These are phyloP conservation scores for Candida arabinofermentans DNA, from an alignment of 805 yeast species.

Conservation along the genomic window DNA sequence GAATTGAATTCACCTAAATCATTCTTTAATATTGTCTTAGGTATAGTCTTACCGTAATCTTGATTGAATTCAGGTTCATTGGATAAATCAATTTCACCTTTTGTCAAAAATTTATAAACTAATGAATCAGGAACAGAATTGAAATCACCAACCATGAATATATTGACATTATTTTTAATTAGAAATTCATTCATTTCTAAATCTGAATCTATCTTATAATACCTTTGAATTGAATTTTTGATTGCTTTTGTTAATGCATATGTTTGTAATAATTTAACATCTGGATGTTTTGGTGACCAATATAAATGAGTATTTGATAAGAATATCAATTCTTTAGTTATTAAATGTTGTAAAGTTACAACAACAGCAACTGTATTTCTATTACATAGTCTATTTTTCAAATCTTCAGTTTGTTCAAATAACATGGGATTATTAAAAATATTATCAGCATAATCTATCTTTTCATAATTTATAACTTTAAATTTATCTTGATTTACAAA, in stretches of 20 bases:
- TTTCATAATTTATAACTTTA: constrained; percentile 32
- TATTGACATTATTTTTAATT: constrained; percentile 27
- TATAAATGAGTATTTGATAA: constrained; percentile 59
- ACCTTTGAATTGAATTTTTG: constrained; percentile 25
- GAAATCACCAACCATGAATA: constrained; percentile 53
- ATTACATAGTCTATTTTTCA: constrained; percentile 33
- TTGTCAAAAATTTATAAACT: constrained; percentile 41
- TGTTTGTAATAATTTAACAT: constrained; percentile 52
- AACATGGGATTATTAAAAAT: constrained; percentile 21
- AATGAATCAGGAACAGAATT: constrained; percentile 49
- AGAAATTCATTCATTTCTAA: constrained; percentile 10
- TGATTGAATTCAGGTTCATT: constrained; percentile 17
- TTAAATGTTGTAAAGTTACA: constrained; percentile 43
- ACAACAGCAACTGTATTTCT: constrained; percentile 58
- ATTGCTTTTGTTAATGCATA: constrained; percentile 38
- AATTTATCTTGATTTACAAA: constrained; percentile 48
- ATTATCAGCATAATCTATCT: constrained; percentile 32
- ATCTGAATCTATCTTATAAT: constrained; percentile 7
- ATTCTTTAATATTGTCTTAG: constrained; percentile 5
- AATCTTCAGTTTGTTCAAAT: constrained; percentile 33
- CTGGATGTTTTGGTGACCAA: constrained; percentile 50
- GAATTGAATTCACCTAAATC: constrained; percentile 22
- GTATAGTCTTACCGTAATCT: constrained; percentile 17
- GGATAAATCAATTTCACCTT: constrained; percentile 21
- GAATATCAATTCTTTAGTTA: constrained; percentile 37